Conservation (phyloP, 2,329 filamentous ascomycete genomes). For the Colletotrichum higginsianum region DNA sequence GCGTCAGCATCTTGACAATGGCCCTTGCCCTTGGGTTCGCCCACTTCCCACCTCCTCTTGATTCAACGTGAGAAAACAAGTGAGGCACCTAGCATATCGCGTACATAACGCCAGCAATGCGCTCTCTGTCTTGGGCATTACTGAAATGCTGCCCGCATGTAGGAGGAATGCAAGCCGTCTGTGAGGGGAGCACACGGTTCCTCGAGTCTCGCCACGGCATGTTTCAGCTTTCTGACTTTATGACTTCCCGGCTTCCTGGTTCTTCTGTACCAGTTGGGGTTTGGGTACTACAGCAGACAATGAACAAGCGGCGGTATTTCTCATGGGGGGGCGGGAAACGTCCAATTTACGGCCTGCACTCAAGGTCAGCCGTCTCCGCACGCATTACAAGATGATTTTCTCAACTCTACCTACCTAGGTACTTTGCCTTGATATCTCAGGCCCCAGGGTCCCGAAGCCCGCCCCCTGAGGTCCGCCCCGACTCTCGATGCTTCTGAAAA, state of each 20-base stretch:
- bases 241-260: not conserved
- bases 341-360: not conserved
- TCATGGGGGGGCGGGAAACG: not conserved
- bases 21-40: not conserved
- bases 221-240: constrained; percentile 25
- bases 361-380: not conserved
- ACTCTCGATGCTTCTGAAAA: not conserved
- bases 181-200: constrained; percentile 23
- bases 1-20: constrained; percentile 7
- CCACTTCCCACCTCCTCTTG: not conserved
- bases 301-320: not conserved
- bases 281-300: not conserved
- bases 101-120: not conserved
- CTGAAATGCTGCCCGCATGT: not conserved
- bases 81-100: too few relatives aligned
- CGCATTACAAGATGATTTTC: not conserved
- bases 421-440: not conserved
- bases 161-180: constrained; percentile 8
- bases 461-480: not conserved
- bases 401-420: too few relatives aligned
- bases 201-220: constrained; percentile 22
- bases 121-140: not conserved
- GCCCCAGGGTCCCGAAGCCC: not conserved
- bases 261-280: not conserved
- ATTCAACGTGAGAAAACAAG: too few relatives aligned